These are phyloP conservation scores for Dendrobium officinale DNA, from an alignment of 106 monocot species.

Conservation along the genomic window DNA sequence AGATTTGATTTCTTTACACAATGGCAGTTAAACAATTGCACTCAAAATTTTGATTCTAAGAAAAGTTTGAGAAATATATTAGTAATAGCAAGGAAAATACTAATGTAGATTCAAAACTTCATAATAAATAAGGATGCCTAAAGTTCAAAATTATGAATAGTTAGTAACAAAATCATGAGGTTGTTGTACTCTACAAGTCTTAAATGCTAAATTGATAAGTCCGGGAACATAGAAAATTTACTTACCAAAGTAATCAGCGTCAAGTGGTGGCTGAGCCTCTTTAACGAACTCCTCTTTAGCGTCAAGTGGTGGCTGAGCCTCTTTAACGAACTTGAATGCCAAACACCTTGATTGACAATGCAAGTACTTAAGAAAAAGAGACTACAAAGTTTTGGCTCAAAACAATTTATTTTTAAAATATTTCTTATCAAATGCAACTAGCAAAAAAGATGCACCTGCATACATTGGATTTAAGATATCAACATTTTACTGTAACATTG, in stretches of 20 bases:
- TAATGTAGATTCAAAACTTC: no score
- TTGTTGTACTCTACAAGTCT: neutral
- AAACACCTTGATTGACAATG: slow-evolving; percentile 54
- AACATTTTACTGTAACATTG: neutral
- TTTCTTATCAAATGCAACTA: neutral
- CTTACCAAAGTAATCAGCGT: slow-evolving; percentile 37
- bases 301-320: slow-evolving; percentile 30
- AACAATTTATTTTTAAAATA: neutral
- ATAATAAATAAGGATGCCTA: neutral
- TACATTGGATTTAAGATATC: neutral
- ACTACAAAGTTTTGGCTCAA: neutral
- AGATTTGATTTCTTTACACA: neutral
- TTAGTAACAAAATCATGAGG: neutral
- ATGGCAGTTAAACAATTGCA: neutral
- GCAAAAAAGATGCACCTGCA: neutral
- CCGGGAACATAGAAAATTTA: neutral
- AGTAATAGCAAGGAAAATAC: no score
- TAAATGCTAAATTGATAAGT: neutral
- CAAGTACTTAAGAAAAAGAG: slow-evolving; percentile 2
- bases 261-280: slow-evolving; percentile 39
- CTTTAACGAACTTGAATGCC: slow-evolving; percentile 71
- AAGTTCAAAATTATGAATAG: neutral
- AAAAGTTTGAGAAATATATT: neutral
- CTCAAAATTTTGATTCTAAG: neutral
- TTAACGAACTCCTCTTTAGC: slow-evolving; percentile 32